phyloP scores from a whole-genome alignment of 2,329 filamentous ascomycete genomes.

The Cordyceps javanica region DNA sequence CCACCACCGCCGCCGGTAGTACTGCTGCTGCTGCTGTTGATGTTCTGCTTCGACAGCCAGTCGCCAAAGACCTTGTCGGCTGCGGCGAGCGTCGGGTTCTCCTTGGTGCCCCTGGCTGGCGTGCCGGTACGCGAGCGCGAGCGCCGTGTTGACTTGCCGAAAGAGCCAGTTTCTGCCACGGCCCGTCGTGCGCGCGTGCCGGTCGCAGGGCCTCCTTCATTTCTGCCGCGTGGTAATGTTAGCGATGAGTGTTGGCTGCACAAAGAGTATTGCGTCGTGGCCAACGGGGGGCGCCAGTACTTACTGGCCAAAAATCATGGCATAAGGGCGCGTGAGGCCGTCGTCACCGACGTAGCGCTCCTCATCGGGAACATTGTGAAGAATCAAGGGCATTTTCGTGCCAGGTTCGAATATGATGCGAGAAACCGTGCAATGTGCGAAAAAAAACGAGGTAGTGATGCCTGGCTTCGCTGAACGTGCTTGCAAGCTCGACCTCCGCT shows the following conservation, averaged over 20 bases:
- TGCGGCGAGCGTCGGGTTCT: slow-evolving; percentile 56
- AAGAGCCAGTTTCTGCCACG: slow-evolving; percentile 57
- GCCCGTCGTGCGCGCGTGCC: slow-evolving; percentile 44
- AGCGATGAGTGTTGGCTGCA: background rate
- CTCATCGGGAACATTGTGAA: slow-evolving; percentile 64
- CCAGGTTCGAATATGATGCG: slow-evolving; percentile 14
- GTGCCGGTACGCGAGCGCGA: slow-evolving; percentile 57
- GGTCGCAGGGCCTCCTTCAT: slow-evolving; percentile 42
- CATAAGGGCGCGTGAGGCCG: slow-evolving; percentile 59
- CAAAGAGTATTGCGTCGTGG: slow-evolving; percentile 12
- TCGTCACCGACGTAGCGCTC: slow-evolving; percentile 62
- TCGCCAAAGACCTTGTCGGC: slow-evolving; percentile 57
- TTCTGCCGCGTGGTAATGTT: slow-evolving; percentile 29
- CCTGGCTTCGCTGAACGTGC: background rate
- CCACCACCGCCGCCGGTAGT: slow-evolving; percentile 21
- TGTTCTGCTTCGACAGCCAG: slow-evolving; percentile 47
- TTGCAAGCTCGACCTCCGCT: background rate
- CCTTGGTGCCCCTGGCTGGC: slow-evolving; percentile 42
- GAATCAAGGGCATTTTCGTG: slow-evolving; percentile 57
- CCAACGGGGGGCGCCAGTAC: slow-evolving; percentile 18
- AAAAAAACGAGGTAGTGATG: background rate
- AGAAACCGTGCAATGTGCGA: background rate
- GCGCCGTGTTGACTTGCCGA: slow-evolving; percentile 60
- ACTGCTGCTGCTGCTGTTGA: slow-evolving; percentile 19
- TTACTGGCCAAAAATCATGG: slow-evolving; percentile 60